Evolutionary conservation across 768 basidiomycete species (phyloP).

Genomic region (Macrocybe gigantea): DNA sequence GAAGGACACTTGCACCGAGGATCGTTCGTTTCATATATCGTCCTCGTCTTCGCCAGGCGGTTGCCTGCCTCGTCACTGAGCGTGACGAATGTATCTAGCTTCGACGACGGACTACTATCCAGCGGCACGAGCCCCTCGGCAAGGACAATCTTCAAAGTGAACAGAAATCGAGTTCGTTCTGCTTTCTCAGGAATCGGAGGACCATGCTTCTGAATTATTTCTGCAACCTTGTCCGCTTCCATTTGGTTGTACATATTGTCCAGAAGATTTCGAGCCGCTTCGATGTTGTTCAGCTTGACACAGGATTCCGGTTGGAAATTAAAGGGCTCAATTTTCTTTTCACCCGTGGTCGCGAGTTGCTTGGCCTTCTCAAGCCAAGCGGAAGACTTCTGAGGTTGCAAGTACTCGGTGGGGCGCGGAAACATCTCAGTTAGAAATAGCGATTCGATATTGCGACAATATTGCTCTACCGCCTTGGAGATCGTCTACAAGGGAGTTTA

Average conservation of each 20-base stretch:
- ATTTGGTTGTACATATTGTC: conserved; percentile 94
- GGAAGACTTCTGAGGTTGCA: conserved; percentile 81
- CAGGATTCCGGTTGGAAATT: conserved; percentile 92
- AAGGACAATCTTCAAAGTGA: conserved; percentile 89
- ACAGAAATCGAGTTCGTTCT: conserved; percentile 68
- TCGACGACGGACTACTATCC: conserved; percentile 73
- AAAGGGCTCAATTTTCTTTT: conserved; percentile 93
- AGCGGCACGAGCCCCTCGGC: conserved; percentile 83
- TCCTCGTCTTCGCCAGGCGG: conserved; percentile 89
- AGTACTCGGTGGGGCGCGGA: conserved; percentile 70
- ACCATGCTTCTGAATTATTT: conserved; percentile 45
- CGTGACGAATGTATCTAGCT: conserved; percentile 88
- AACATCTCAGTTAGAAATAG: conserved; percentile 96
- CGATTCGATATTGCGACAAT: conserved; percentile 81
- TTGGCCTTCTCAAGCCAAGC: conserved; percentile 87
- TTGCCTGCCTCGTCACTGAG: conserved; percentile 90
- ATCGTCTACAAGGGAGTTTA: conserved; percentile 55
- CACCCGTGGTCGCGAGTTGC: conserved; percentile 66
- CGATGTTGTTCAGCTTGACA: conserved; percentile 97
- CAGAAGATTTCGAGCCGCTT: conserved; percentile 82
- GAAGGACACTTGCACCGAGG: conserved; percentile 72
- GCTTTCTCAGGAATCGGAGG: conserved; percentile 73
- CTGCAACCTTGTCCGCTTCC: conserved; percentile 81
- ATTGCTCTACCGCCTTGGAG: conserved; percentile 88
- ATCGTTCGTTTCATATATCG: conserved; percentile 84